A percentile compares a stretch with the other conserved stretches of the same genome.
These are phyloP conservation scores for Evernia prunastri DNA, from an alignment of 495 filamentous ascomycete species.

Conservation along the genomic window DNA sequence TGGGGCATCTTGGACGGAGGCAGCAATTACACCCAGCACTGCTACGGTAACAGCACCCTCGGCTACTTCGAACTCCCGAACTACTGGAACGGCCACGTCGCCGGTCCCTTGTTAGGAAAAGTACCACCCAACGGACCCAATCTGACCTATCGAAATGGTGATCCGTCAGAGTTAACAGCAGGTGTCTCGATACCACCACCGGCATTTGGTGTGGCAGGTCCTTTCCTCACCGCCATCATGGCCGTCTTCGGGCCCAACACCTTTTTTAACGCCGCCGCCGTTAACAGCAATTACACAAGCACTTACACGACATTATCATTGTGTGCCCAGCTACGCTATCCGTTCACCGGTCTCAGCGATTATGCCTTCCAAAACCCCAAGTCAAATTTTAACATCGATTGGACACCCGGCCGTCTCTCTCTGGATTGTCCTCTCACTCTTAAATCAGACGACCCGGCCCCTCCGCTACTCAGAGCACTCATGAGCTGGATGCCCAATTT, in stretches of 20 bases:
- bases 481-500: constrained; percentile 4
- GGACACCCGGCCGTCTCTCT: neutral
- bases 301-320: neutral
- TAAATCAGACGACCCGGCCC: neutral
- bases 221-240: constrained; percentile 28
- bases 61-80: constrained; percentile 36
- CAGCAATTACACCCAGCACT: constrained; percentile 12
- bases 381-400: too few species aligned
- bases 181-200: neutral
- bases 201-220: constrained; percentile 24
- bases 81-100: constrained; percentile 26
- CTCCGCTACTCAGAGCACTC: neutral
- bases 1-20: neutral
- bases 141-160: constrained; percentile 6
- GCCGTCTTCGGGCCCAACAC: constrained; percentile 33
- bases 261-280: constrained; percentile 15
- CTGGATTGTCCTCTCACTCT: neutral
- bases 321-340: constrained; percentile 4
- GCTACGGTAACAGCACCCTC: constrained; percentile 24
- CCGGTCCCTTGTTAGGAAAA: constrained; percentile 25
- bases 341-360: neutral
- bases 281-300: neutral
- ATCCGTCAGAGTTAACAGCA: neutral
- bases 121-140: constrained; percentile 14
- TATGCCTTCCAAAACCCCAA: too few species aligned